A percentile compares a stretch with the other conserved stretches of the same genome.
These are phyloP conservation scores for Ligustrum vulgare DNA, from an alignment of 257 asterid species.

Conservation along the genomic window DNA sequence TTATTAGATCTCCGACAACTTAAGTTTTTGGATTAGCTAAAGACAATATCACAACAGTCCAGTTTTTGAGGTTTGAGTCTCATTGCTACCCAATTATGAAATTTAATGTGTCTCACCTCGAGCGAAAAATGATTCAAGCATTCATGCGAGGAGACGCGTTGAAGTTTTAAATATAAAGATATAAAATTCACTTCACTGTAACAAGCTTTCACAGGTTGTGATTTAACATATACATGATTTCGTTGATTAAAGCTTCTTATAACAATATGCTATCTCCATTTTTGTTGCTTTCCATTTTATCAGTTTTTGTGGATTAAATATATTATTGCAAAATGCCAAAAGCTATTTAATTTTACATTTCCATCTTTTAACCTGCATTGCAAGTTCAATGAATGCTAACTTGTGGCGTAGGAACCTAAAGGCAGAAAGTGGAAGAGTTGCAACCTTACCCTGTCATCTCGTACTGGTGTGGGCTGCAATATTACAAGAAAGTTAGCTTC, in stretches of 20 bases:
- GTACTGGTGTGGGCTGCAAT: conserved; percentile 23
- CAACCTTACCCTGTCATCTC: conserved; percentile 26
- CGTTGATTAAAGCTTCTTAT: background rate
- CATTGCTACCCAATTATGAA: background rate
- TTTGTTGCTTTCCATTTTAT: background rate
- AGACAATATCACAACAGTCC: background rate
- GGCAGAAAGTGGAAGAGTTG: conserved; percentile 27
- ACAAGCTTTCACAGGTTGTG: background rate
- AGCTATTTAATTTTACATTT: background rate
- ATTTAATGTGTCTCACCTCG: background rate
- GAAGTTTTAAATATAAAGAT: background rate
- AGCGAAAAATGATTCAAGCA: background rate
- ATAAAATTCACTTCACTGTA: background rate
- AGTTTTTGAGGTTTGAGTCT: background rate
- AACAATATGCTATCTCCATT: background rate
- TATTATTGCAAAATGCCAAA: background rate
- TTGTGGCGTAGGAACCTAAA: conserved; percentile 42
- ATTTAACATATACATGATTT: background rate
- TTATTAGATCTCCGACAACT: background rate
- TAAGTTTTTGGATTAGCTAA: background rate
- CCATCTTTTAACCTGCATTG: background rate
- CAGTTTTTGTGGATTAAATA: background rate
- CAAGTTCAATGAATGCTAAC: conserved; percentile 1
- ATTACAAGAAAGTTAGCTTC: conserved; percentile 19
- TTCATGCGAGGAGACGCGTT: background rate